Percentiles rank a stretch among this genome's conserved stretches.
phyloP scores from a whole-genome alignment of 306 rosid species.

The Casuarina glauca region DNA sequence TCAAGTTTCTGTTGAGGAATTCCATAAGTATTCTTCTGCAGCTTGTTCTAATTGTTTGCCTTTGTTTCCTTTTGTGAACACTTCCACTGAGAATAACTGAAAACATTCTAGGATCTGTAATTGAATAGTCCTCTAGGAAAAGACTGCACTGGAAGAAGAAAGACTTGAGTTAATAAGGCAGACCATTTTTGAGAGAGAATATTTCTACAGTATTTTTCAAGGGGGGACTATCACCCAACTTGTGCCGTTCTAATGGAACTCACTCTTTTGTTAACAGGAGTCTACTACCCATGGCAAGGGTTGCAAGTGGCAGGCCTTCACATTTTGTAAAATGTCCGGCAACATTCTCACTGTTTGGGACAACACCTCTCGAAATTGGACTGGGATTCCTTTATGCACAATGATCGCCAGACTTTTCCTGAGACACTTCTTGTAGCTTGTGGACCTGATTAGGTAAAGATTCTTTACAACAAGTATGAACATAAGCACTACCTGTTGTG shows the following conservation, averaged over 20 bases:
- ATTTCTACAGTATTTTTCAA: no score
- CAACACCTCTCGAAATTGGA: neutral
- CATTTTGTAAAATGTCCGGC: neutral
- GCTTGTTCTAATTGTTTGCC: neutral
- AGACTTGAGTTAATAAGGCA: no score
- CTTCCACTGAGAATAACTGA: constrained; percentile 17
- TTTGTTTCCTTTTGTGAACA: neutral
- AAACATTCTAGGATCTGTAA: neutral
- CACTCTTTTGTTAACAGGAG: no score
- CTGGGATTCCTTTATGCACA: neutral
- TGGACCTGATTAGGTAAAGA: neutral
- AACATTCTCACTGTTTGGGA: neutral
- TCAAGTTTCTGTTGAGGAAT: neutral
- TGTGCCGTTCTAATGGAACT: no score
- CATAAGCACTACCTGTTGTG: neutral
- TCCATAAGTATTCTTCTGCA: constrained; percentile 11
- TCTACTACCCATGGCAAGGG: no score
- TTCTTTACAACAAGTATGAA: neutral
- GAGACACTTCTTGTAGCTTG: neutral
- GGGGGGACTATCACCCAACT: no score
- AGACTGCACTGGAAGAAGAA: no score
- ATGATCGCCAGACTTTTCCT: neutral
- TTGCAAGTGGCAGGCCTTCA: no score
- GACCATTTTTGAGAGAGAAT: no score
- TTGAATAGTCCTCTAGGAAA: no score